A percentile compares a stretch with the other conserved stretches of the same genome.
These are phyloP conservation scores for Leucocoprinus leucothites DNA, from an alignment of 768 basidiomycete species.

Conservation along the genomic window DNA sequence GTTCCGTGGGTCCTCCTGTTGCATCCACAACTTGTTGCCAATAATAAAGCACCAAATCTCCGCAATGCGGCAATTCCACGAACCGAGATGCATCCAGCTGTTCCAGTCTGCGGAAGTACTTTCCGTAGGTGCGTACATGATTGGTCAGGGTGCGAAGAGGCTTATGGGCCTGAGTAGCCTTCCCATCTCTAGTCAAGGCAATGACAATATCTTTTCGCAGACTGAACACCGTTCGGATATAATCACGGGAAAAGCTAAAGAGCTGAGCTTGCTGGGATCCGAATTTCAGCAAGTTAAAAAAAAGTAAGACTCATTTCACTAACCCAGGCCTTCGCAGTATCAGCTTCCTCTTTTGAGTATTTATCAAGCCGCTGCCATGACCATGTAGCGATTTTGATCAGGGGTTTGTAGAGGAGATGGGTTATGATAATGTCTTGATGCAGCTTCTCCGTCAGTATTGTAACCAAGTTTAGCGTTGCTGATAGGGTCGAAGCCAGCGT, in stretches of 20 bases:
- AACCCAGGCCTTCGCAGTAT: slow-evolving; percentile 53
- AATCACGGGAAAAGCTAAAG: slow-evolving; percentile 56
- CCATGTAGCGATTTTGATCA: slow-evolving; percentile 71
- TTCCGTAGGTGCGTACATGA: slow-evolving; percentile 71
- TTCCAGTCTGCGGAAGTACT: slow-evolving; percentile 76
- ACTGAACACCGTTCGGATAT: slow-evolving; percentile 52
- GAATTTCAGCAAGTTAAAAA: neutral
- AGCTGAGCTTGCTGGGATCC: slow-evolving; percentile 51
- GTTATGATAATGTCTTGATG: slow-evolving; percentile 46
- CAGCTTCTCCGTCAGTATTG: slow-evolving; percentile 36
- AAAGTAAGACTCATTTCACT: slow-evolving; percentile 17
- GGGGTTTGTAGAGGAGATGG: slow-evolving; percentile 73
- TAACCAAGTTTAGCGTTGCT: slow-evolving; percentile 34
- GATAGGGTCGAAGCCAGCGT: slow-evolving; percentile 42
- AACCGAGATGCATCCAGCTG: slow-evolving; percentile 59
- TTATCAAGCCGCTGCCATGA: slow-evolving; percentile 56
- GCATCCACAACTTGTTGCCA: slow-evolving; percentile 80
- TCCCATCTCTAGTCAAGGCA: slow-evolving; percentile 33
- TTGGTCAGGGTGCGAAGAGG: slow-evolving; percentile 60
- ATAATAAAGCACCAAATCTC: slow-evolving; percentile 71
- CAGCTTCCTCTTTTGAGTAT: slow-evolving; percentile 38
- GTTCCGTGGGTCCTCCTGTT: slow-evolving; percentile 47
- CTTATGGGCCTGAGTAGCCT: slow-evolving; percentile 34
- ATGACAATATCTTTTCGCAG: slow-evolving; percentile 54
- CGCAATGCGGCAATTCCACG: slow-evolving; percentile 57